Base-by-base conservation (phyloP, 352 stramenopile species). In the Aphanomyces stellatus region DNA sequence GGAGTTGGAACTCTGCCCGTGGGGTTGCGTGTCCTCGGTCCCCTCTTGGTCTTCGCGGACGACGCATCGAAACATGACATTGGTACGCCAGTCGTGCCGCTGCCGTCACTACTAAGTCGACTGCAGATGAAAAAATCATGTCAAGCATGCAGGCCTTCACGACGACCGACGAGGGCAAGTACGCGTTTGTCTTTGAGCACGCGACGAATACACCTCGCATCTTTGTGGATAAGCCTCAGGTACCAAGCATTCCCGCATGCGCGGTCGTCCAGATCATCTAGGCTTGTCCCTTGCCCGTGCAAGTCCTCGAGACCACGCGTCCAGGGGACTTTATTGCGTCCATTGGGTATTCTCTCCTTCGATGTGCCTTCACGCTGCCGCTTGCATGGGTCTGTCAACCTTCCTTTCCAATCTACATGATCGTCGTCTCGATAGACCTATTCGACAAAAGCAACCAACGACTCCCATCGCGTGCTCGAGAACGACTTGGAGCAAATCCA, bases 261-360 rank as follows among this genome's bases (percentile, higher is more conserved):
- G 37, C 17, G 8, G 37, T 51, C 42, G 8, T 8, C 42, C 42
- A 7, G 13, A 13, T 25, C 42, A 22, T n/a, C n/a, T n/a, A n/a
- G n/a, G n/a, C n/a, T n/a, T n/a, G n/a, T n/a, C n/a, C n/a, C n/a
- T n/a, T n/a, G n/a, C n/a, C n/a, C n/a, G n/a, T n/a, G n/a, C n/a
- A n/a, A n/a, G n/a, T n/a, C n/a, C n/a, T n/a, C n/a, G n/a, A n/a
- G n/a, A n/a, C n/a, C n/a, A n/a, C n/a, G n/a, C n/a, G n/a, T n/a
- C n/a, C n/a, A n/a, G n/a, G n/a, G n/a, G n/a, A n/a, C 24, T 33
- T 46, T 8, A 17, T 41, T 59, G 37, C 13, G 0, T 13, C 30
- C 30, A 67, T 67, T 24, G 28, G 57, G n/a, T 67, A 43, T 41
- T 24, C 30, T 22, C 37, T 67, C 1, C 19, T 67, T 25, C 60